phyloP scores from a whole-genome alignment of 225 moss, liverwort and hornwort genomes.

The Pseudoscleropodium purum region DNA sequence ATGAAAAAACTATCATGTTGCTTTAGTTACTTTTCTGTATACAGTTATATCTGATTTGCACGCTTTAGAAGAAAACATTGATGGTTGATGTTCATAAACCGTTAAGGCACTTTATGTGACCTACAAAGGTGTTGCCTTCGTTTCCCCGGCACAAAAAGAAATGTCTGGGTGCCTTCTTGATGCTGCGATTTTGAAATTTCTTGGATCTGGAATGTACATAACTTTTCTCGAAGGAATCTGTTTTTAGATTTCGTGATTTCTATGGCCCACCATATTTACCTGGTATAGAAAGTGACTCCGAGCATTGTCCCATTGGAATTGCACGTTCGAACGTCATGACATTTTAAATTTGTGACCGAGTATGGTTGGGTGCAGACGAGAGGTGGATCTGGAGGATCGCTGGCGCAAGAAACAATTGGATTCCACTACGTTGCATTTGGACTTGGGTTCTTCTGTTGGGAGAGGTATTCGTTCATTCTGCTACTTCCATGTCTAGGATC shows the following conservation, averaged over 20 bases:
- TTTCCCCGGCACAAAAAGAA: neutral
- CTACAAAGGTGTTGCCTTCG: neutral
- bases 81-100: neutral
- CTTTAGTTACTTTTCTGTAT: neutral
- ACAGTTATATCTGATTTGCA: neutral
- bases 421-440: slow-evolving; percentile 28
- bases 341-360: neutral
- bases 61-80: neutral
- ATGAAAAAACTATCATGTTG: neutral
- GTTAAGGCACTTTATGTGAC: neutral
- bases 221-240: neutral
- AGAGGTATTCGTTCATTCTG: slow-evolving; percentile 3
- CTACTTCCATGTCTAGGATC: neutral
- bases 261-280: neutral
- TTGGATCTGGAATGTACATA: neutral
- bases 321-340: neutral
- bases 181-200: neutral
- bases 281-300: neutral
- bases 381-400: slow-evolving; percentile 2
- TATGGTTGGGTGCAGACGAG: slow-evolving; percentile 1
- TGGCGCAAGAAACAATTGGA: slow-evolving; percentile 30
- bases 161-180: neutral
- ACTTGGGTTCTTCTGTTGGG: slow-evolving; percentile 26
- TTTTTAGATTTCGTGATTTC: neutral
- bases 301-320: neutral